A percentile compares a stretch with the other conserved stretches of the same genome.
phyloP scores from a whole-genome alignment of 805 yeast species.

The Candida adriatica region DNA sequence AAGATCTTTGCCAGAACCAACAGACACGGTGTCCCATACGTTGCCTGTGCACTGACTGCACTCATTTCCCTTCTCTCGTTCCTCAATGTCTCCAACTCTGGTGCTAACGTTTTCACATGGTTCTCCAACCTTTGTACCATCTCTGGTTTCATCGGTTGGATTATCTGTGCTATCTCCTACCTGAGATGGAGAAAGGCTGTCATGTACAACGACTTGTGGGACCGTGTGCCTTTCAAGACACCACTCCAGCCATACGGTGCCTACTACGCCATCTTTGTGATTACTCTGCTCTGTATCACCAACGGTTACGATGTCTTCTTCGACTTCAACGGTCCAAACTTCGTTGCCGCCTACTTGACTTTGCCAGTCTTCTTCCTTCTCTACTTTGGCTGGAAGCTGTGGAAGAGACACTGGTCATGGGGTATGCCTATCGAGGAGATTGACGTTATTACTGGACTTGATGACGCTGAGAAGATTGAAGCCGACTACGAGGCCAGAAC shows the following conservation, averaged over 20 bases:
- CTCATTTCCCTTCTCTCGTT: conserved; percentile 55
- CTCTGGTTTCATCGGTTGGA: conserved; percentile 73
- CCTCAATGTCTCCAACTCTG: conserved; percentile 54
- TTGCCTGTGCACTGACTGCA: conserved; percentile 31
- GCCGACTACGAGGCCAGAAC: conserved; percentile 11
- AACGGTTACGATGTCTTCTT: conserved; percentile 68
- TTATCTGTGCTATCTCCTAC: conserved; percentile 60
- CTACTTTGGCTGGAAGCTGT: conserved; percentile 52
- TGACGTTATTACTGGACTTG: conserved; percentile 56
- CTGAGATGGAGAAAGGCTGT: conserved; percentile 65
- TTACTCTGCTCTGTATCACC: conserved; percentile 52
- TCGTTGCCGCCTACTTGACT: conserved; percentile 68
- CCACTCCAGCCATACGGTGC: conserved; percentile 52
- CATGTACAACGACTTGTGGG: conserved; percentile 40
- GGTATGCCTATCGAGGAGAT: conserved; percentile 48
- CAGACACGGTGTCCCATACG: conserved; percentile 60
- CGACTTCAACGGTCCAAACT: conserved; percentile 36
- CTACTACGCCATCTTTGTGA: conserved; percentile 43
- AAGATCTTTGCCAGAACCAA: conserved; percentile 50
- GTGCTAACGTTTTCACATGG: conserved; percentile 57
- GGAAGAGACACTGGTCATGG: conserved; percentile 38
- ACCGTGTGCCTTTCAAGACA: conserved; percentile 53
- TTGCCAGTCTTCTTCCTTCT: conserved; percentile 47
- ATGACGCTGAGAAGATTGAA: conserved; percentile 42
- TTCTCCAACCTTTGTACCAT: conserved; percentile 74